Conservation (phyloP, 2,329 filamentous ascomycete genomes). For the Hypoxylon sp. region DNA sequence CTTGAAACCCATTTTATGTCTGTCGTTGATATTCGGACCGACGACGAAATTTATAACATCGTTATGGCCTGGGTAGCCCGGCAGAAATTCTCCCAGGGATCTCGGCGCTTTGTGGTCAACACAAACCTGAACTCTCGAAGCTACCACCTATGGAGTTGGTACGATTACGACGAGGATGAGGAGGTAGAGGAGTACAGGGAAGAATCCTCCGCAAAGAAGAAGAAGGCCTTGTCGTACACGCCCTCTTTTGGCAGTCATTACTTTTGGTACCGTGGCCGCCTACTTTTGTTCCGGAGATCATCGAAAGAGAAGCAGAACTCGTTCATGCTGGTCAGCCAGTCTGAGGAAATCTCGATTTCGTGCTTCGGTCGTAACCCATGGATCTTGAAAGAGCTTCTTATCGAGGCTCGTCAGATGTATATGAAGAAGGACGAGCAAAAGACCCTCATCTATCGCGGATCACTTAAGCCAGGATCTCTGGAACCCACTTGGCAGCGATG, state of each 20-base stretch:
- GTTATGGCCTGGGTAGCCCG: slow-evolving; percentile 77
- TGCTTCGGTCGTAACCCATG: slow-evolving; percentile 72
- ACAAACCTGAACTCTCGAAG: slow-evolving; percentile 69
- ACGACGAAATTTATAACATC: slow-evolving; percentile 81
- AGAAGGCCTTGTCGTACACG: slow-evolving; percentile 71
- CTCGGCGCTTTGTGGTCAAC: slow-evolving; percentile 74
- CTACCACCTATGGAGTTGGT: slow-evolving; percentile 62
- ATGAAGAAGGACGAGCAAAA: slow-evolving; percentile 70
- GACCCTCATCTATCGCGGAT: slow-evolving; percentile 75
- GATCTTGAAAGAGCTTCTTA: slow-evolving; percentile 72
- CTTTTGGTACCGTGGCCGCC: slow-evolving; percentile 74
- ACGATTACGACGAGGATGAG: slow-evolving; percentile 62
- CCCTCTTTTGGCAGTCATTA: slow-evolving; percentile 76
- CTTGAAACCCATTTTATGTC: slow-evolving; percentile 72
- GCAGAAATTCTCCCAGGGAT: slow-evolving; percentile 71
- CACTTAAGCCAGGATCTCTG: slow-evolving; percentile 55
- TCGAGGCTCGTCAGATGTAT: slow-evolving; percentile 69
- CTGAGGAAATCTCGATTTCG: slow-evolving; percentile 71
- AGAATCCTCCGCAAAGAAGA: slow-evolving; percentile 54
- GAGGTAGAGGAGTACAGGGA: slow-evolving; percentile 57
- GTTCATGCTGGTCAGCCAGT: slow-evolving; percentile 61
- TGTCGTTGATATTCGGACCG: slow-evolving; percentile 73
- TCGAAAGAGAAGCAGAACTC: slow-evolving; percentile 60
- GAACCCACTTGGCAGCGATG: slow-evolving; percentile 72
- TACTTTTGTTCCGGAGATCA: slow-evolving; percentile 69